These are phyloP conservation scores for Moniliella sp. DNA, from an alignment of 1,284 basidiomycete species.

Conservation along the genomic window DNA sequence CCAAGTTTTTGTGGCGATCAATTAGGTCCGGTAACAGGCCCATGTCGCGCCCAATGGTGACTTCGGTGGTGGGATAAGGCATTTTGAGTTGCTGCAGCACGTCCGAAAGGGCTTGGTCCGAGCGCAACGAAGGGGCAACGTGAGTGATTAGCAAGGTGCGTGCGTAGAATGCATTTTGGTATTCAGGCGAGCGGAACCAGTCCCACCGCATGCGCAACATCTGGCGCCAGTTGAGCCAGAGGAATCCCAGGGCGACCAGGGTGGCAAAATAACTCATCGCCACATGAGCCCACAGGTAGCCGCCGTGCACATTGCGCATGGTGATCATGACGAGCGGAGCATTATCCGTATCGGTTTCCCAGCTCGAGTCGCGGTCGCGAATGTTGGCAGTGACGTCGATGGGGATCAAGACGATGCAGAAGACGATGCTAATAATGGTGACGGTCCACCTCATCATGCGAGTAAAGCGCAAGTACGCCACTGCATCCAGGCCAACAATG, in stretches of 20 bases:
- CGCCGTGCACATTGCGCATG: slow-evolving; percentile 21
- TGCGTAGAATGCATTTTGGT: slow-evolving; percentile 39
- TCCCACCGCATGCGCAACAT: slow-evolving; percentile 22
- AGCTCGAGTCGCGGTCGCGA: slow-evolving; percentile 4
- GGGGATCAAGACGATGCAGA: slow-evolving; percentile 57
- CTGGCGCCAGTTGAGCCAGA: slow-evolving; percentile 21
- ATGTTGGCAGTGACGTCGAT: slow-evolving; percentile 41
- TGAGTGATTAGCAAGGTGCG: slow-evolving; percentile 43
- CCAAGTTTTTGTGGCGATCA: slow-evolving; percentile 63
- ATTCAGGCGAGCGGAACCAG: slow-evolving; percentile 26
- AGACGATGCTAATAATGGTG: slow-evolving; percentile 35
- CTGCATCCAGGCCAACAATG: slow-evolving; percentile 72
- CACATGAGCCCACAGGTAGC: slow-evolving; percentile 27
- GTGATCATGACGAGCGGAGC: slow-evolving; percentile 12
- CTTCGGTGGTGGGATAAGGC: slow-evolving; percentile 60
- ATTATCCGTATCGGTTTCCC: no score
- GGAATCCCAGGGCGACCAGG: slow-evolving; percentile 14
- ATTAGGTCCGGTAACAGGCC: slow-evolving; percentile 55
- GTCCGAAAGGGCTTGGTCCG: slow-evolving; percentile 44
- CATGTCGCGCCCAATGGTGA: slow-evolving; percentile 56
- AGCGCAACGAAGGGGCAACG: slow-evolving; percentile 52
- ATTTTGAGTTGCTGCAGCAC: slow-evolving; percentile 41
- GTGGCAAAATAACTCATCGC: slow-evolving; percentile 26
- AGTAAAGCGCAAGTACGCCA: slow-evolving; percentile 72
- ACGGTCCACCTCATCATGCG: slow-evolving; percentile 49